Conservation (phyloP, 768 basidiomycete genomes). For the Termitomyces sp. region DNA sequence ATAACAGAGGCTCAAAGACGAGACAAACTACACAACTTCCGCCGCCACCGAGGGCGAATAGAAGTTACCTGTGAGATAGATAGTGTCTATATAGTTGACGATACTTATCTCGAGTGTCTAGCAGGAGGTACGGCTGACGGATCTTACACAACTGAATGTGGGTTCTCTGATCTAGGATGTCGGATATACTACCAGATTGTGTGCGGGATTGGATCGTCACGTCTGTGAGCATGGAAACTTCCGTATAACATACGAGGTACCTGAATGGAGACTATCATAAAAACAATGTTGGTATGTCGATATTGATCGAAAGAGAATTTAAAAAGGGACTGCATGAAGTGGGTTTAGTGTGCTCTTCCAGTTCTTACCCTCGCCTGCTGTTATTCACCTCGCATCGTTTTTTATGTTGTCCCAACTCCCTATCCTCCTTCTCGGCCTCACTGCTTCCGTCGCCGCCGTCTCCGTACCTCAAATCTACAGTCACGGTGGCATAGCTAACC, state of each 20-base stretch:
- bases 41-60: too few relatives aligned
- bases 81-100: too few relatives aligned
- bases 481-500: slow-evolving; percentile 38
- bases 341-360: slow-evolving; percentile 1
- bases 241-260: neutral
- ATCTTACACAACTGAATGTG: too few relatives aligned
- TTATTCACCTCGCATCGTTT: slow-evolving; percentile 4
- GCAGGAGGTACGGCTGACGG: too few relatives aligned
- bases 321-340: neutral
- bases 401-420: slow-evolving; percentile 13
- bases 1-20: neutral
- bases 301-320: too few relatives aligned
- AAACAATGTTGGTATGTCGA: neutral
- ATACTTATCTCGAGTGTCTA: too few relatives aligned
- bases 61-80: too few relatives aligned
- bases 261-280: neutral
- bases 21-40: too few relatives aligned
- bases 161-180: too few relatives aligned
- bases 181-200: too few relatives aligned
- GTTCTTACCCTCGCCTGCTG: neutral
- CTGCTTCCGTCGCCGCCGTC: slow-evolving; percentile 29
- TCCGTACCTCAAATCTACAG: slow-evolving; percentile 37
- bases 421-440: slow-evolving; percentile 22
- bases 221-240: neutral
- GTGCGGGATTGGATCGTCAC: too few relatives aligned